Percentiles rank a stretch among this genome's conserved stretches.
These are phyloP conservation scores for Pleurotus djamor DNA, from an alignment of 768 basidiomycete genomes.

Conservation along the genomic window DNA sequence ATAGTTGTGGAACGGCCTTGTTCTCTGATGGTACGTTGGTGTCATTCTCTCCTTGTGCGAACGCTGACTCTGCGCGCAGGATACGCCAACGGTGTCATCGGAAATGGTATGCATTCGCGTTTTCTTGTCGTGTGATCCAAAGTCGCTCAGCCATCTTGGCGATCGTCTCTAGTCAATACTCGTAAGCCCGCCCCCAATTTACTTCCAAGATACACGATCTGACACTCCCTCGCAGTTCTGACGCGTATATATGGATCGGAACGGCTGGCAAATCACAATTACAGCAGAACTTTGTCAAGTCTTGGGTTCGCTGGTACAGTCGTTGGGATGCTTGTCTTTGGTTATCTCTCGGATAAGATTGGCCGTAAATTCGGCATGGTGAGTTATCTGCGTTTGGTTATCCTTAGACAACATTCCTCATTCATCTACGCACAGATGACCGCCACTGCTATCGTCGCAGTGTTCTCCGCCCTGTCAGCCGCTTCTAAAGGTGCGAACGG, in stretches of 20 bases:
- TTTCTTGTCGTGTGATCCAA: neutral
- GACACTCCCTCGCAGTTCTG: constrained; percentile 46
- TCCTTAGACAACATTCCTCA: neutral
- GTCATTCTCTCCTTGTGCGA: neutral
- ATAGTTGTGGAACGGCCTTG: constrained; percentile 81
- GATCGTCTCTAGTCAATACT: constrained; percentile 56
- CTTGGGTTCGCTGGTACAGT: constrained; percentile 83
- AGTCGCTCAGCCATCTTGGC: constrained; percentile 1
- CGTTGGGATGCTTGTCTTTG: constrained; percentile 67
- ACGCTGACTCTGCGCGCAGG: constrained; percentile 34
- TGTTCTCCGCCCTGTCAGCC: constrained; percentile 83
- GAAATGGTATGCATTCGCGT: constrained; percentile 52
- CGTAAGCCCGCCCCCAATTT: constrained; percentile 32
- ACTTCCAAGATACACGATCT: neutral
- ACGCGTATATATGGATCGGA: constrained; percentile 65
- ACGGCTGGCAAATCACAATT: constrained; percentile 48
- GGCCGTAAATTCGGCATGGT: constrained; percentile 91
- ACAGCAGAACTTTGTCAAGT: constrained; percentile 62
- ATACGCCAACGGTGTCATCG: constrained; percentile 81
- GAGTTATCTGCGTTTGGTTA: constrained; percentile 12
- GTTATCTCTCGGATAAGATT: constrained; percentile 80
- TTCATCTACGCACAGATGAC: constrained; percentile 51
- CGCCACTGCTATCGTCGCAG: constrained; percentile 78
- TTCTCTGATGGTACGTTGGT: constrained; percentile 74
- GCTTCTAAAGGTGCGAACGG: constrained; percentile 79